These are phyloP conservation scores for Euphorbia corollata DNA, from an alignment of 441 rosid species.

Conservation along the genomic window DNA sequence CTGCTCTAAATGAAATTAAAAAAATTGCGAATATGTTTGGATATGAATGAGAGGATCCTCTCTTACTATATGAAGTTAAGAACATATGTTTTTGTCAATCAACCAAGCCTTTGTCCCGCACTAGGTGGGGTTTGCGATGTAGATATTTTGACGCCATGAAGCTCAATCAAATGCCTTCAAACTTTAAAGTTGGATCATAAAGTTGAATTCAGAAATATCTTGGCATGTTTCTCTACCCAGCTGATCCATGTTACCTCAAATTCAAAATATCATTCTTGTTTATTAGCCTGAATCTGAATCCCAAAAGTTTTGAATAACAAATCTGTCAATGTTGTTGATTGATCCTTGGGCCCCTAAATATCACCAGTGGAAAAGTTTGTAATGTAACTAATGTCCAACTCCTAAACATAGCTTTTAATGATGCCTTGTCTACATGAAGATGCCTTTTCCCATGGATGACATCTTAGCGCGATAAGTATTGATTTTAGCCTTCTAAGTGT, in stretches of 20 bases:
- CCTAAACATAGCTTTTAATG: background rate
- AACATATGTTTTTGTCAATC: background rate
- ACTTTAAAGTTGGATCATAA: background rate
- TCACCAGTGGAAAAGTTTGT: background rate
- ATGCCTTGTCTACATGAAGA: background rate
- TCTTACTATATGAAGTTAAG: background rate
- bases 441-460: background rate
- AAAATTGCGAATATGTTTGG: background rate
- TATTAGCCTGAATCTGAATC: background rate
- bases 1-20: constrained; percentile 1
- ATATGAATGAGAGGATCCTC: background rate
- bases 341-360: background rate
- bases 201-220: background rate
- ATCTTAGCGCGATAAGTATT: background rate
- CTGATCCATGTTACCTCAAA: background rate
- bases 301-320: background rate
- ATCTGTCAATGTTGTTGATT: background rate
- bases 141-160: no score
- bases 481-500: background rate
- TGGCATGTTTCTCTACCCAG: background rate
- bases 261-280: background rate
- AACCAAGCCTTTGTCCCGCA: no score
- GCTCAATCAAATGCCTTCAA: no score
- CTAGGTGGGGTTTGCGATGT: no score
- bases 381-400: background rate